A percentile compares a stretch with the other conserved stretches of the same genome.
These are phyloP conservation scores for Herpotrichia juniperi DNA, from an alignment of 2,329 filamentous ascomycete genomes.

Conservation along the genomic window DNA sequence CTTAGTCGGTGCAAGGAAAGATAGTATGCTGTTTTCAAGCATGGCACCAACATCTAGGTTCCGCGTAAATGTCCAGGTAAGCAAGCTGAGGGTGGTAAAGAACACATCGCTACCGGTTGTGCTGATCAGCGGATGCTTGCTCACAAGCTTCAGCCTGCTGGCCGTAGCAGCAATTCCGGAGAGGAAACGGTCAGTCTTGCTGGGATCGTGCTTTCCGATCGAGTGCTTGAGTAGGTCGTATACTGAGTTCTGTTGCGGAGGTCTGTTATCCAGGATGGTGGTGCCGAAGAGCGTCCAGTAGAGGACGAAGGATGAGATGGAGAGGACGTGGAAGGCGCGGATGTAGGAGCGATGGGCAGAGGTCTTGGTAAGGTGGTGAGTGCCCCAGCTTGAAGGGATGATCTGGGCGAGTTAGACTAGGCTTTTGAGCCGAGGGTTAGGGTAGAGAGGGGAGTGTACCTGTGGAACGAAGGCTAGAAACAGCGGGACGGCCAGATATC, in stretches of 20 bases:
- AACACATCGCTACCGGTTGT: slow-evolving; percentile 65
- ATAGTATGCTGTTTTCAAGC: slow-evolving; percentile 45
- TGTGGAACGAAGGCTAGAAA: slow-evolving; percentile 44
- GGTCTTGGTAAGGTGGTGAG: slow-evolving; percentile 48
- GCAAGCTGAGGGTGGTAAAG: slow-evolving; percentile 59
- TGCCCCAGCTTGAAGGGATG: slow-evolving; percentile 59
- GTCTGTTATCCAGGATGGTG: slow-evolving; percentile 56
- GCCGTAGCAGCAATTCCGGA: slow-evolving; percentile 29
- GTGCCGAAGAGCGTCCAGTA: slow-evolving; percentile 54
- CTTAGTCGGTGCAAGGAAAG: slow-evolving; percentile 26
- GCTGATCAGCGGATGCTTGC: slow-evolving; percentile 64
- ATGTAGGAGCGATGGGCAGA: slow-evolving; percentile 50
- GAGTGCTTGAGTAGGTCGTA: slow-evolving; percentile 41
- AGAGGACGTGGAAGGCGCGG: slow-evolving; percentile 56
- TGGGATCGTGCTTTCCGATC: slow-evolving; percentile 54
- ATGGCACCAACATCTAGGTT: slow-evolving; percentile 59
- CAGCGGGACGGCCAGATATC: slow-evolving; percentile 37
- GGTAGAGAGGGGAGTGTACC: slow-evolving; percentile 21
- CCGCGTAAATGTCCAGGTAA: slow-evolving; percentile 63
- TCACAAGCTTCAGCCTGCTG: slow-evolving; percentile 55
- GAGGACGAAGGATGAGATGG: slow-evolving; percentile 51
- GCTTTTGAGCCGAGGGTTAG: no score
- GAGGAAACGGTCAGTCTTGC: slow-evolving; percentile 28
- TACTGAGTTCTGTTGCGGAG: slow-evolving; percentile 49
- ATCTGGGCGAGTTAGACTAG: slow-evolving; percentile 29